Conservation (phyloP, 139 green algal genomes). For the Zygnema cylindricum region DNA sequence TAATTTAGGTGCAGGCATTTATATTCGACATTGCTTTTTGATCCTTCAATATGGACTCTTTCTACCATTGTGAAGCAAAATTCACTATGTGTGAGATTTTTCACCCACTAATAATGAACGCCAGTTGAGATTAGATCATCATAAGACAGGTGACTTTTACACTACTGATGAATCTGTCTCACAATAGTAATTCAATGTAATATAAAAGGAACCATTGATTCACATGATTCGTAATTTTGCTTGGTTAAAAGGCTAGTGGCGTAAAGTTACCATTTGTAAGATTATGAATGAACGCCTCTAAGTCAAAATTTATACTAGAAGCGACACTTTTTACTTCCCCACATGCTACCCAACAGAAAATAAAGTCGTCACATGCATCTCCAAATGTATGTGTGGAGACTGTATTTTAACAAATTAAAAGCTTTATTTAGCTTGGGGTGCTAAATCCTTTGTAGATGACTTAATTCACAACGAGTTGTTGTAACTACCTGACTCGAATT, state of each 20-base stretch:
- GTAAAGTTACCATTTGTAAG: not conserved
- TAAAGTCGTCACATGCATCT: no score
- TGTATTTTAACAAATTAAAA: not conserved
- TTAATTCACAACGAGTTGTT: not conserved
- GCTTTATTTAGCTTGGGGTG: not conserved
- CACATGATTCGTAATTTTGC: not conserved
- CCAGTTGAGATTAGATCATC: no score
- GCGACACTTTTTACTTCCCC: not conserved
- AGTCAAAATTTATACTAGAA: not conserved
- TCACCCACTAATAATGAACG: no score
- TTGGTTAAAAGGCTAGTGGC: not conserved
- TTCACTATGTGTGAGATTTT: no score
- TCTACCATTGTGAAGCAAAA: slow-evolving; percentile 76
- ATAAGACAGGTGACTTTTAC: no score
- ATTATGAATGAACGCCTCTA: not conserved
- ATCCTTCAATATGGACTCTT: slow-evolving; percentile 75
- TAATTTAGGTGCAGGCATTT: no score
- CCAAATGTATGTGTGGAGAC: not conserved
- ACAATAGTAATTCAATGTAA: not conserved
- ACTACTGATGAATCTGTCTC: no score
- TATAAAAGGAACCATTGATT: not conserved
- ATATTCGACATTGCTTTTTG: slow-evolving; percentile 76
- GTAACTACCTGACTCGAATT: not conserved
- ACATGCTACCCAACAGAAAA: not conserved
- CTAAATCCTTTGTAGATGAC: not conserved